phyloP scores from a whole-genome alignment of 257 asterid genomes.

The Nicotiana sylvestris region DNA sequence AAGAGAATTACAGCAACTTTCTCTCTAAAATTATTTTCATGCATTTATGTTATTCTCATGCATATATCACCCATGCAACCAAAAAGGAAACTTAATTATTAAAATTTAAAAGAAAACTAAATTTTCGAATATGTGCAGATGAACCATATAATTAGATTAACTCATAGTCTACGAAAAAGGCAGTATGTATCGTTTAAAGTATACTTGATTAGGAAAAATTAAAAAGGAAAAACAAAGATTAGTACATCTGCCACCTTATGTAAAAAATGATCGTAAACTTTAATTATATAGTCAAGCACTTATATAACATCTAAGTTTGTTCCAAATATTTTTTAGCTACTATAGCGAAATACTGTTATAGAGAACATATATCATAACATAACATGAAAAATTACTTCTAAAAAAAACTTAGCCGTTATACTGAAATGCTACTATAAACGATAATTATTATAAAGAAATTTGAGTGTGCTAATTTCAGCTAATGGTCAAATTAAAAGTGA shows the following conservation, averaged over 20 bases:
- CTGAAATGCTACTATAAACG: too few relatives aligned
- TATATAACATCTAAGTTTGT: too few relatives aligned
- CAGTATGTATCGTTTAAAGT: background rate
- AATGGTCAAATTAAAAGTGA: background rate
- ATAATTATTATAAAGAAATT: too few relatives aligned
- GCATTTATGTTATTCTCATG: background rate
- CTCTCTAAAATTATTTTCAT: background rate
- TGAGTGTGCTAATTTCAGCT: background rate
- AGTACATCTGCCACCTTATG: background rate
- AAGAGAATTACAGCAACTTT: background rate
- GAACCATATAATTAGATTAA: background rate
- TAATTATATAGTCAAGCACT: too few relatives aligned
- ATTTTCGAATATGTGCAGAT: background rate
- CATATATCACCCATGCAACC: background rate
- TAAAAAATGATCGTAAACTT: background rate
- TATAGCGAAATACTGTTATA: too few relatives aligned
- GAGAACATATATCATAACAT: too few relatives aligned
- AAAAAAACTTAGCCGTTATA: too few relatives aligned
- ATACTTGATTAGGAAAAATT: background rate
- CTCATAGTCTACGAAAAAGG: background rate
- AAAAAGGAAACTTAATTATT: background rate
- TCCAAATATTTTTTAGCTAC: fast-evolving
- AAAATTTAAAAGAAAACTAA: background rate
- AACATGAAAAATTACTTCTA: too few relatives aligned
- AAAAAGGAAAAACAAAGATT: background rate